These are phyloP conservation scores for Polyplosphaeria fusca DNA, from an alignment of 495 filamentous ascomycete species.

Conservation along the genomic window DNA sequence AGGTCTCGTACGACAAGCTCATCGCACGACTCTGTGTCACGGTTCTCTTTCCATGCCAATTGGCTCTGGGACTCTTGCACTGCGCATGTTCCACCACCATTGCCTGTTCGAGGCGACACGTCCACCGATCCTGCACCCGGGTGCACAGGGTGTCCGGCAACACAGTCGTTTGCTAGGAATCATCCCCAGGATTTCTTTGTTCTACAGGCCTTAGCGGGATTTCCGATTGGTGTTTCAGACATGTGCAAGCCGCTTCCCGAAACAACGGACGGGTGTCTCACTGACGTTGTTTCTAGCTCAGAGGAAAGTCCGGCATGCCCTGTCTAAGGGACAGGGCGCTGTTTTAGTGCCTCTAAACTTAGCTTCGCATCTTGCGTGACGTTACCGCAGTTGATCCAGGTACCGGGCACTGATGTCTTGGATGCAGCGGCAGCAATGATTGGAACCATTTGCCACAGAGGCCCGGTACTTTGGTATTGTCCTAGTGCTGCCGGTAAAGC, in stretches of 20 bases:
- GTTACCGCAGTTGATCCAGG: too few relatives aligned
- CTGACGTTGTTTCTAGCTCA: constrained; percentile 18
- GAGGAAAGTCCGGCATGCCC: background rate
- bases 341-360: too few relatives aligned
- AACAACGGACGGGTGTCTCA: constrained; percentile 5
- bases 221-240: constrained; percentile 31
- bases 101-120: constrained; percentile 4
- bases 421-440: too few relatives aligned
- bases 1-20: constrained; percentile 3
- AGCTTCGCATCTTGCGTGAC: too few relatives aligned
- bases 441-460: too few relatives aligned
- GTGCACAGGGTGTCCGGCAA: background rate
- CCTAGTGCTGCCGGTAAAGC: too few relatives aligned
- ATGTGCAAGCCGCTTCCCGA: background rate
- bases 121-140: constrained; percentile 12
- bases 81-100: constrained; percentile 29
- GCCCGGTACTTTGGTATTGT: too few relatives aligned
- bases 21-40: constrained; percentile 11
- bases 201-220: background rate
- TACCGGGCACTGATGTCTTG: too few relatives aligned
- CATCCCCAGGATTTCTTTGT: background rate
- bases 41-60: background rate
- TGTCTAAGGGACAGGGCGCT: too few relatives aligned
- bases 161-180: background rate
- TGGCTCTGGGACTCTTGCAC: background rate